These are phyloP conservation scores for Rhodamnia rubescens DNA, from an alignment of 345 rosid species.

Conservation along the genomic window DNA sequence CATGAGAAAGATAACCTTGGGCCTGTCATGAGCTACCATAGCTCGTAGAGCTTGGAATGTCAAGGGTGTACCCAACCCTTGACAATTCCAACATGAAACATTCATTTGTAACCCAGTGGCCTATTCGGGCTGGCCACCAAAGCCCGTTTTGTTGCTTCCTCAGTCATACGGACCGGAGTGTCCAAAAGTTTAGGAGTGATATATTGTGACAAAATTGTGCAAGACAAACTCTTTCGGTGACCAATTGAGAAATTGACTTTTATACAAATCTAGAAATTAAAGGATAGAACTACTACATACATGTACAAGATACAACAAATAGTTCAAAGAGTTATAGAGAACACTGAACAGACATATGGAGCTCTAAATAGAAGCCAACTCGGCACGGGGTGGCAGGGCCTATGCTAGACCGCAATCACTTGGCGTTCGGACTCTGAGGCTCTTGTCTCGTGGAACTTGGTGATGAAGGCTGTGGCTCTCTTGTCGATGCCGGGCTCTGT, in stretches of 20 bases:
- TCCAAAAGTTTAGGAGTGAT: not conserved
- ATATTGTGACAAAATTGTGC: not conserved
- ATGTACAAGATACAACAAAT: not conserved
- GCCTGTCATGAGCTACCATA: too few relatives aligned
- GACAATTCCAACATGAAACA: too few relatives aligned
- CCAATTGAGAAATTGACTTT: not conserved
- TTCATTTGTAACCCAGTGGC: too few relatives aligned
- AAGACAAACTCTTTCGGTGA: not conserved
- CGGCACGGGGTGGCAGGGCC: not conserved
- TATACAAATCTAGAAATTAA: not conserved
- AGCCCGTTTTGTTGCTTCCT: too few relatives aligned
- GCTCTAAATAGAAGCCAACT: not conserved
- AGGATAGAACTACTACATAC: not conserved
- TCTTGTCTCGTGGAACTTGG: constrained; percentile 11
- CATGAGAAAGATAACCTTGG: too few relatives aligned
- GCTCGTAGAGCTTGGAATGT: too few relatives aligned
- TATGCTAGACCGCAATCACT: not conserved
- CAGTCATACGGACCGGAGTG: too few relatives aligned
- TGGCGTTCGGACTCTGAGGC: not conserved
- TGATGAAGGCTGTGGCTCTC: constrained; percentile 38
- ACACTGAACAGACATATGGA: not conserved
- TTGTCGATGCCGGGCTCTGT: constrained; percentile 26
- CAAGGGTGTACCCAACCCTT: too few relatives aligned
- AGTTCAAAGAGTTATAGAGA: not conserved
- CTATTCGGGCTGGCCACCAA: too few relatives aligned